These are phyloP conservation scores for Malus asiatica DNA, from an alignment of 306 rosid genomes.

Conservation along the genomic window DNA sequence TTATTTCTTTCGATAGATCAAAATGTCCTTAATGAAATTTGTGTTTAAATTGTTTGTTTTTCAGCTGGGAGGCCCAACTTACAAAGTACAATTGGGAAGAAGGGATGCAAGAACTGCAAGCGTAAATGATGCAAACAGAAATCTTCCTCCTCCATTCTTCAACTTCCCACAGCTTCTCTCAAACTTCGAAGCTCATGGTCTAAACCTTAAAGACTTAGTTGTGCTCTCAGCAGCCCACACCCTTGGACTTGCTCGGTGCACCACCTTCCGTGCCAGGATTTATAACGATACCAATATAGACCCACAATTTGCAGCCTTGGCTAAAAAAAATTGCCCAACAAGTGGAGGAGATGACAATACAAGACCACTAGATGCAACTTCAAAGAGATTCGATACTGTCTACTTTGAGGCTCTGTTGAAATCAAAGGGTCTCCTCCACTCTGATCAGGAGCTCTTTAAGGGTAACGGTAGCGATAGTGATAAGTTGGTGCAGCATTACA, in stretches of 20 bases:
- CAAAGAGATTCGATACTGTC: slow-evolving; percentile 13
- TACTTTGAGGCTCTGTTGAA: slow-evolving; percentile 18
- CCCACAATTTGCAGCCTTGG: not conserved
- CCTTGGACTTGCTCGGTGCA: slow-evolving; percentile 24
- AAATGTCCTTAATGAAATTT: not conserved
- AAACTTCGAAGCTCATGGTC: slow-evolving; percentile 10
- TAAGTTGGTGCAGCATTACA: slow-evolving; percentile 12
- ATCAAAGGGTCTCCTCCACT: slow-evolving; percentile 23
- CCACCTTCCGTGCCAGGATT: slow-evolving; percentile 1
- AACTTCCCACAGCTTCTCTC: slow-evolving; percentile 14
- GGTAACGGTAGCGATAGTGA: slow-evolving; percentile 17
- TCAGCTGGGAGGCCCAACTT: slow-evolving; percentile 16
- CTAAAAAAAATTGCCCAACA: slow-evolving; percentile 7
- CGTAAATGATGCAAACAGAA: slow-evolving; percentile 7
- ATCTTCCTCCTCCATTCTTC: slow-evolving; percentile 24
- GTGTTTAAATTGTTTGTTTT: not conserved
- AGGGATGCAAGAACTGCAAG: slow-evolving; percentile 30
- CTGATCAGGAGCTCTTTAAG: slow-evolving; percentile 27
- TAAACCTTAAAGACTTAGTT: slow-evolving; percentile 19
- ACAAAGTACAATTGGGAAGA: slow-evolving; percentile 26
- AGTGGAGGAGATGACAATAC: slow-evolving; percentile 17
- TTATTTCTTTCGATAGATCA: not conserved
- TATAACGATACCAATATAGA: slow-evolving; percentile 26
- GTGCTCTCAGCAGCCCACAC: slow-evolving; percentile 38
- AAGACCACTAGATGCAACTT: slow-evolving; percentile 8